Evolutionary conservation across 352 stramenopile genomes (phyloP).

Genomic region (Pythium monospermum): DNA sequence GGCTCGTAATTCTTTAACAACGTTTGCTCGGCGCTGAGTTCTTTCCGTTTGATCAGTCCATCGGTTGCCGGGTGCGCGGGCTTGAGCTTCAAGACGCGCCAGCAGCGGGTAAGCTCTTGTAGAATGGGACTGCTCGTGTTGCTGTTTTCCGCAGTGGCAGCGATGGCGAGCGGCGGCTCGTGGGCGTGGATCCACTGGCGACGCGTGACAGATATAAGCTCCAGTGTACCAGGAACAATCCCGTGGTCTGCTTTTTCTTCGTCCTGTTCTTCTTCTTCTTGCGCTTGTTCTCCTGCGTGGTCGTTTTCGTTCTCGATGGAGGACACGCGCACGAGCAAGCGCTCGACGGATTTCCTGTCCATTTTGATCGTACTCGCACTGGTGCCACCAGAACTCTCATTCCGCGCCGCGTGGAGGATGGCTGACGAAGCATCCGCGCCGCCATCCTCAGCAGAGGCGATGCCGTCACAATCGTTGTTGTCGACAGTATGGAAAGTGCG

Average conservation of each 20-base stretch:
- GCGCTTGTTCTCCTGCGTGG: too few relatives aligned
- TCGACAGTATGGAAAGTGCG: too few relatives aligned
- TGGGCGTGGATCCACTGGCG: slow-evolving; percentile 9
- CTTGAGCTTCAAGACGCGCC: slow-evolving; percentile 14
- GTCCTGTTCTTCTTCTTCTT: neutral
- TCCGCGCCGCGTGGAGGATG: too few relatives aligned
- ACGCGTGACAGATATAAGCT: slow-evolving; percentile 2
- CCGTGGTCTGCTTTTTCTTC: slow-evolving; percentile 11
- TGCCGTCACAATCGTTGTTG: too few relatives aligned
- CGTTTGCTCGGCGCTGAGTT: slow-evolving; percentile 24
- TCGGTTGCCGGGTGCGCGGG: slow-evolving; percentile 4
- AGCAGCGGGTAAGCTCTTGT: slow-evolving; percentile 14
- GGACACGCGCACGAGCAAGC: too few relatives aligned
- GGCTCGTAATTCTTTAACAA: slow-evolving; percentile 68
- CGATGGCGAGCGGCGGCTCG: neutral
- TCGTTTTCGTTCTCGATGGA: too few relatives aligned
- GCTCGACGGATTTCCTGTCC: too few relatives aligned
- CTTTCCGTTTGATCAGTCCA: slow-evolving; percentile 13
- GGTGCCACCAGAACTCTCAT: too few relatives aligned
- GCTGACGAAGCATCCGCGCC: too few relatives aligned
- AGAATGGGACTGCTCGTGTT: slow-evolving; percentile 13
- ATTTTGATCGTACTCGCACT: too few relatives aligned
- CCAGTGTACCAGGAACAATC: slow-evolving; percentile 13
- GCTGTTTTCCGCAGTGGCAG: too few relatives aligned
- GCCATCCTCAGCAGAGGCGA: too few relatives aligned